Conservation (phyloP, 768 basidiomycete genomes). For the Rhodotorula paludigena region DNA sequence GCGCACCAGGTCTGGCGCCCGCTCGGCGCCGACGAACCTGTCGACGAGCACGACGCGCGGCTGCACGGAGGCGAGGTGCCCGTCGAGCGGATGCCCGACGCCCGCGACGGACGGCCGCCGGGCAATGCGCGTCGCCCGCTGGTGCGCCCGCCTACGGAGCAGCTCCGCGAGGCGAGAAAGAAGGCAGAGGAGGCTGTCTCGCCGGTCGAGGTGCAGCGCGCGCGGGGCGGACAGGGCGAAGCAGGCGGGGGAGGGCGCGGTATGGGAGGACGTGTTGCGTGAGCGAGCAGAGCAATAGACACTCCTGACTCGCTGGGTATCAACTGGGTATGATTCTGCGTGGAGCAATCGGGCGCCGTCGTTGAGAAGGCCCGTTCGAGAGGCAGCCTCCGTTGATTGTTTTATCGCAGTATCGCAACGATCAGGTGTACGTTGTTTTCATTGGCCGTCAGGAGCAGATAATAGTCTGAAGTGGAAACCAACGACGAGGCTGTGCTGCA, state of each 20-base stretch:
- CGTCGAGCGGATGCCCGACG: background rate
- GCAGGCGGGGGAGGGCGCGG: background rate
- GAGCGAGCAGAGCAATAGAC: too few species aligned
- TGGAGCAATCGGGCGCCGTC: too few species aligned
- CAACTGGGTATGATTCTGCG: too few species aligned
- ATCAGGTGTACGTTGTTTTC: too few species aligned
- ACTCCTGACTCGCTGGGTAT: too few species aligned
- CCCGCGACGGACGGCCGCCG: background rate
- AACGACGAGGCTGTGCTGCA: too few species aligned
- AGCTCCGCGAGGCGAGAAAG: constrained; percentile 10
- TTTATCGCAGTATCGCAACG: too few species aligned
- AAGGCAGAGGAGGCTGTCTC: background rate
- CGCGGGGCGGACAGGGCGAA: background rate
- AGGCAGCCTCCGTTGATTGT: too few species aligned
- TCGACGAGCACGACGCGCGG: background rate
- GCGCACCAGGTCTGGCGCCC: background rate
- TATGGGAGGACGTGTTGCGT: too few species aligned
- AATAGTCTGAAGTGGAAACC: too few species aligned
- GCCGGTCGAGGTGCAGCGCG: background rate
- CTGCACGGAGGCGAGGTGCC: background rate
- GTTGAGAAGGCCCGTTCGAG: too few species aligned
- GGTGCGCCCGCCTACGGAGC: constrained; percentile 18
- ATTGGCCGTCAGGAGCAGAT: too few species aligned
- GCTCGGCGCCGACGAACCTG: background rate
- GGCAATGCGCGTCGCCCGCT: background rate